phyloP scores from a whole-genome alignment of 306 rosid species.

The Corylus avellana region DNA sequence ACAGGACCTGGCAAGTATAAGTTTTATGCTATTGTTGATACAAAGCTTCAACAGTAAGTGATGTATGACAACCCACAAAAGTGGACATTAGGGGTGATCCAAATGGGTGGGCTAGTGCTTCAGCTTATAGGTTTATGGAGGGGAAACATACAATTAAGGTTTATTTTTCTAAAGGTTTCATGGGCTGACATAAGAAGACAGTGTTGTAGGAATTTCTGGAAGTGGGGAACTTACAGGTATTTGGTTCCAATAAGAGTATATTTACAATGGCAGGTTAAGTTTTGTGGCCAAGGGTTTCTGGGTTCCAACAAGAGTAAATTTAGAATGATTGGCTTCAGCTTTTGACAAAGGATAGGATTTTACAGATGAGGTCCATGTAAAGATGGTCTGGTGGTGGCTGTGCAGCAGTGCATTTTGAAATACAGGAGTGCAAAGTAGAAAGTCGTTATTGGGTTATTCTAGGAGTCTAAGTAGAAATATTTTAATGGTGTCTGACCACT shows the following conservation, averaged over 20 bases:
- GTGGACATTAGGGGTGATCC: neutral
- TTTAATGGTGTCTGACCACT: no score
- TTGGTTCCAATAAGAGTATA: neutral
- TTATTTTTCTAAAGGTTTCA: neutral
- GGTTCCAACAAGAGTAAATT: no score
- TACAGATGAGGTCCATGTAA: no score
- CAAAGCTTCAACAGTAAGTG: neutral
- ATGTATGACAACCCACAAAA: neutral
- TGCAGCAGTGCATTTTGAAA: no score
- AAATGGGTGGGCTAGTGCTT: slow-evolving; percentile 4
- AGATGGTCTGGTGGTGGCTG: no score
- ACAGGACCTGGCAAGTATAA: neutral
- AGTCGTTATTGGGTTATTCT: no score
- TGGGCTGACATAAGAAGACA: neutral
- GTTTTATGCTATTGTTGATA: neutral
- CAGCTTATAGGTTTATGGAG: neutral
- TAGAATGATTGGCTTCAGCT: no score
- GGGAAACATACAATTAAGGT: neutral
- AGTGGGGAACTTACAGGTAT: neutral
- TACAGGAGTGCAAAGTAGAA: no score
- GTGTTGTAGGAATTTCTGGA: neutral
- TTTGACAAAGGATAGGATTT: no score
- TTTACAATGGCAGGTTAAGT: no score
- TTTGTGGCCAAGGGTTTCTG: no score
- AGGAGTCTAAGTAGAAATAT: no score